Base-by-base conservation (phyloP, 345 rosid genomes). In the Hypericum perforatum region DNA sequence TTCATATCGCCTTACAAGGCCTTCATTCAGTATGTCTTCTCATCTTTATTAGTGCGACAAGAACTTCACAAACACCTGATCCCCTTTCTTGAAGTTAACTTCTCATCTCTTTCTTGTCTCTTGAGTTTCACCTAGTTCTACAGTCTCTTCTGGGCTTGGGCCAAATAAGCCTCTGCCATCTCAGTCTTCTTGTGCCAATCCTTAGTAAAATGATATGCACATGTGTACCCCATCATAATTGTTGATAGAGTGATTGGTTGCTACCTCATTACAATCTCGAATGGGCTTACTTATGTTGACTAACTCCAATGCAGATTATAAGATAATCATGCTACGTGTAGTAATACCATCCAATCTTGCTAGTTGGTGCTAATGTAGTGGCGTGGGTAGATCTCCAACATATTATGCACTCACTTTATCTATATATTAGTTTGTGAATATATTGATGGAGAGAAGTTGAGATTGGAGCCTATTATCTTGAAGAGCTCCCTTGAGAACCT, bases 241-340 rank as follows among this genome's bases (percentile, higher is more conserved):
- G 15, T 39, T 0, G 43, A 4, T 0, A 39, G 61, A 0, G 44
- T 65, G 0, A 43, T 0, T 0, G 49, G 57, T 13, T 57, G 45
- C 5, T 56, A 7, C 1, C 60, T 46, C 2, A 0, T 56, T 0
- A 7, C 12, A 0, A 54, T 5, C 37, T 53, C n/a, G 3, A 46
- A 46, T 0, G 32, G 51, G 9, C 32, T 45, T 0, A 0, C 0
- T 0, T 3, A 0, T 0, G 14, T 54, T 0, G 37, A 6, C 37
- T 59, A 37, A 6, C 16, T 58, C 47, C 5, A 1, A 0, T 44
- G 37, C 0, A 69, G 16, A 9, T 59, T 63, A 12, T 47, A 37
- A 3, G 48, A 68, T 12, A 68, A 58, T 51, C 57, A 8, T 0
- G 47, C 55, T 6, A 62, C 13, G 0, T 61, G 43, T 0, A n/a